Evolutionary conservation across 1,139 yeast species (phyloP).

Genomic region (Kodamaea plutei): DNA sequence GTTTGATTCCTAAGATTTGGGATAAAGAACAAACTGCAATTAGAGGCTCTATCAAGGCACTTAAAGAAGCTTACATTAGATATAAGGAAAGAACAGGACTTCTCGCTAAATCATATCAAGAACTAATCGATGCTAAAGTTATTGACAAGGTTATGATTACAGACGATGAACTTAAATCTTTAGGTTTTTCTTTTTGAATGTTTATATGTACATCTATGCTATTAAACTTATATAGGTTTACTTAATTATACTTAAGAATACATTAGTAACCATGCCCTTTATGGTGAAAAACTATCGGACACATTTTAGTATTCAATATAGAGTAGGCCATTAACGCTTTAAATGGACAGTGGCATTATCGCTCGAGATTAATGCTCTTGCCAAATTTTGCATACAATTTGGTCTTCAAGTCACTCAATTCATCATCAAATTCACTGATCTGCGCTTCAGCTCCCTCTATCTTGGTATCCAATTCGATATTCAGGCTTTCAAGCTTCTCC

Average conservation of each 20-base stretch:
- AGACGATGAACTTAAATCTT: slow-evolving; percentile 15
- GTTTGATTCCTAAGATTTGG: slow-evolving; percentile 38
- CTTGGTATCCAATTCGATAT: slow-evolving; percentile 45
- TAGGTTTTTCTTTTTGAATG: slow-evolving; percentile 18
- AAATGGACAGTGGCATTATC: too few species aligned
- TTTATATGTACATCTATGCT: too few species aligned
- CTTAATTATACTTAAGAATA: too few species aligned
- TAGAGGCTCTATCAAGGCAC: slow-evolving; percentile 28
- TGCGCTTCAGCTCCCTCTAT: slow-evolving; percentile 45
- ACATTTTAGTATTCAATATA: too few species aligned
- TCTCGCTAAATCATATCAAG: slow-evolving; percentile 27
- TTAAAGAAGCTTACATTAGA: slow-evolving; percentile 36
- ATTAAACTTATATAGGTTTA: too few species aligned
- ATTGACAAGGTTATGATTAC: slow-evolving; percentile 17
- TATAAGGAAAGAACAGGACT: slow-evolving; percentile 27
- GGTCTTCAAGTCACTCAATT: slow-evolving; percentile 59
- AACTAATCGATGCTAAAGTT: slow-evolving; percentile 24
- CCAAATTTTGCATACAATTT: slow-evolving; percentile 89
- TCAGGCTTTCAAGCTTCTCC: slow-evolving; percentile 59
- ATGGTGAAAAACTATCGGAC: too few species aligned
- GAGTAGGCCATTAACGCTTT: too few species aligned
- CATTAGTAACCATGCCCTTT: too few species aligned
- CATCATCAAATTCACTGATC: slow-evolving; percentile 49
- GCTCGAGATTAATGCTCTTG: slow-evolving; percentile 79
- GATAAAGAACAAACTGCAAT: slow-evolving; percentile 29